phyloP scores from a whole-genome alignment of 164 flowering plant species.

The Umbilicus rupestris region DNA sequence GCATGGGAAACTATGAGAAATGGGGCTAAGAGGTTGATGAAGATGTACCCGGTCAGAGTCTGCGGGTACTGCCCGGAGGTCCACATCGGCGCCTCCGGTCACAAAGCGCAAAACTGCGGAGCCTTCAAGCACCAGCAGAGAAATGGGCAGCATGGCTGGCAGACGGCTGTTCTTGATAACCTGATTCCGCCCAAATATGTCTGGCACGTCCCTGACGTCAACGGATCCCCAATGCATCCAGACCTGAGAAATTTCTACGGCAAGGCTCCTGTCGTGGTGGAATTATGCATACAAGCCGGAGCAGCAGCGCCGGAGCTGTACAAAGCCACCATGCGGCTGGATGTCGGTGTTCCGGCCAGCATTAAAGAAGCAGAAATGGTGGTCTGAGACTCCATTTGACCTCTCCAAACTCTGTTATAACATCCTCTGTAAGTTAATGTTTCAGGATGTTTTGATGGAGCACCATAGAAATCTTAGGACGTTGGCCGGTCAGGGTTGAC shows the following conservation, averaged over 20 bases:
- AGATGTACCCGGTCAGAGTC: conserved; percentile 67
- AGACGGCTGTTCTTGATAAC: conserved; percentile 72
- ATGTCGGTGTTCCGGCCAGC: conserved; percentile 70
- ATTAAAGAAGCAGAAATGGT: conserved; percentile 87
- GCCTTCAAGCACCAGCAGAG: conserved; percentile 92
- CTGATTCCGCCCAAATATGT: conserved; percentile 87
- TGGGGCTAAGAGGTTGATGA: conserved; percentile 78
- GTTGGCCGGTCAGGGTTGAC: not conserved
- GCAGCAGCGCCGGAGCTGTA: conserved; percentile 74
- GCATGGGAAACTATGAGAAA: conserved; percentile 78
- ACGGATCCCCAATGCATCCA: conserved; percentile 44
- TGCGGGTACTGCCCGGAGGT: conserved; percentile 98
- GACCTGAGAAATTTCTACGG: conserved; percentile 85
- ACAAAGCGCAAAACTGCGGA: conserved; percentile 94
- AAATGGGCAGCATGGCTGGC: conserved; percentile 99
- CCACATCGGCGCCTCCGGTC: conserved; percentile 82
- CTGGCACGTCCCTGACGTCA: conserved; percentile 86
- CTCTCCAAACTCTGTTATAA: not conserved
- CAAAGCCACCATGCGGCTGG: conserved; percentile 86
- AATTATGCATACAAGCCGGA: conserved; percentile 90
- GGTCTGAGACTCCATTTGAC: conserved; percentile 27
- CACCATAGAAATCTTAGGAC: not conserved
- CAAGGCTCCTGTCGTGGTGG: conserved; percentile 92
- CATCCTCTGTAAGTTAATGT: not conserved
- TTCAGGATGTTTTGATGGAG: not conserved